Evolutionary conservation across 495 filamentous ascomycete species (phyloP).

Genomic region (Pseudevernia furfuracea): DNA sequence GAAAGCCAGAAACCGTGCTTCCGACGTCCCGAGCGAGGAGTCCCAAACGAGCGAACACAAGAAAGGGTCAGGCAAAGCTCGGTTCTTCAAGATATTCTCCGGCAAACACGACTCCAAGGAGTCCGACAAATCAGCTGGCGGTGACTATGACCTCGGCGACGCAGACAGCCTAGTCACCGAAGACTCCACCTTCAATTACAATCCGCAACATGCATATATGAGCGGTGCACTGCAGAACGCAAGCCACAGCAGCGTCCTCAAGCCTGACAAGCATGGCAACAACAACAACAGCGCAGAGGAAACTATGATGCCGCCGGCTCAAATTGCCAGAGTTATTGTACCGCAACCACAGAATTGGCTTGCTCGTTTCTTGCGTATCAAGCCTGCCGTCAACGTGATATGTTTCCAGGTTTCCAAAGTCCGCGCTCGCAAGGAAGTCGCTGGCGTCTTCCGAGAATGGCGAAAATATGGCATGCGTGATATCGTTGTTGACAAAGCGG

Average conservation of each 20-base stretch:
- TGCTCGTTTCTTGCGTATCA: constrained; percentile 78
- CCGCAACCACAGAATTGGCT: constrained; percentile 72
- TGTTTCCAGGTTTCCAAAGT: constrained; percentile 64
- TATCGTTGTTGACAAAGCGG: constrained; percentile 63
- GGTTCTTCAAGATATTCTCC: constrained; percentile 29
- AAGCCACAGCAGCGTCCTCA: constrained; percentile 13
- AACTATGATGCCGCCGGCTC: constrained; percentile 6
- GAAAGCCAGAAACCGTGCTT: constrained; percentile 12
- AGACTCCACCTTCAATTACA: constrained; percentile 14
- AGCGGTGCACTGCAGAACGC: constrained; percentile 19
- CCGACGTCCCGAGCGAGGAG: constrained; percentile 17
- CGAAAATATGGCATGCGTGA: constrained; percentile 68
- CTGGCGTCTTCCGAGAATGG: constrained; percentile 69
- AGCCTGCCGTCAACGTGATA: constrained; percentile 64
- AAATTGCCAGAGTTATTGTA: constrained; percentile 27
- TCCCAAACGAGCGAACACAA: constrained; percentile 12
- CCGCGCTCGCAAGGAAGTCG: constrained; percentile 66
- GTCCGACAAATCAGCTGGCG: constrained; percentile 9
- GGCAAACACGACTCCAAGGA: constrained; percentile 25
- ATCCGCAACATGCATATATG: constrained; percentile 20
- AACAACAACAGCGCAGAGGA: constrained; percentile 9
- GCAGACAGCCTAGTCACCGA: constrained; percentile 21
- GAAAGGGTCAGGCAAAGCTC: constrained; percentile 21
- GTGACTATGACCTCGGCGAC: constrained; percentile 27
- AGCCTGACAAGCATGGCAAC: constrained; percentile 17